Percentiles rank a stretch among this genome's conserved stretches.
Evolutionary conservation across 345 rosid genomes (phyloP).

Genomic region (Brassica carinata): DNA sequence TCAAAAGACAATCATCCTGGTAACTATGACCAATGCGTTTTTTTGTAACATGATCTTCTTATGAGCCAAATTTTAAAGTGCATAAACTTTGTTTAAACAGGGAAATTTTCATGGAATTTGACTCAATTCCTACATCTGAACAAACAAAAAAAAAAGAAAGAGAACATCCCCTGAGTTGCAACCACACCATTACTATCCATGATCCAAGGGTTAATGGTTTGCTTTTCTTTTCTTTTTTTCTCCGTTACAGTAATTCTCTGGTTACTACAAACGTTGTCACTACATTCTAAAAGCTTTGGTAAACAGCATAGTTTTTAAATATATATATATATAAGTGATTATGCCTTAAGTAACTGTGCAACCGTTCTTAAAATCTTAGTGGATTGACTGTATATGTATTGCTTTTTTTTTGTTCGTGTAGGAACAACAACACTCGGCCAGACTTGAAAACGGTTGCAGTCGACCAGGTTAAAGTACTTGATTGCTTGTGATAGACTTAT

Average conservation of each 20-base stretch:
- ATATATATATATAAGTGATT: background rate
- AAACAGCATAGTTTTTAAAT: no score
- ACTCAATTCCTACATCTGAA: slow-evolving; percentile 6
- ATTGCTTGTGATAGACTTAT: slow-evolving; percentile 67
- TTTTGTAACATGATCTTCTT: background rate
- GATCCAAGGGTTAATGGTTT: no score
- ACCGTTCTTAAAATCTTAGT: no score
- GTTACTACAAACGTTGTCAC: no score
- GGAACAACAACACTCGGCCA: slow-evolving; percentile 55
- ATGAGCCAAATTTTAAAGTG: background rate
- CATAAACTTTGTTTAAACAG: slow-evolving; percentile 32
- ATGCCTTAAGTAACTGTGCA: background rate
- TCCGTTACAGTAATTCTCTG: no score
- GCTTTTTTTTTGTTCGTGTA: slow-evolving; percentile 37
- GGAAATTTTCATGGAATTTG: slow-evolving; percentile 79
- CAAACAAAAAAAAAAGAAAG: no score
- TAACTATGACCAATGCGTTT: no score
- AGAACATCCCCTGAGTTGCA: no score
- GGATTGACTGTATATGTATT: background rate
- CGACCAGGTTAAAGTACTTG: slow-evolving; percentile 78
- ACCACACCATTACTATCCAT: background rate
- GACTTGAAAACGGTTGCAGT: slow-evolving; percentile 79
- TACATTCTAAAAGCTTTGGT: no score
- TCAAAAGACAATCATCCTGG: no score
- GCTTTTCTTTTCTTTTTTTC: no score